Evolutionary conservation across 1,139 yeast genomes (phyloP).

Genomic region (Yamadazyma dushanensis): DNA sequence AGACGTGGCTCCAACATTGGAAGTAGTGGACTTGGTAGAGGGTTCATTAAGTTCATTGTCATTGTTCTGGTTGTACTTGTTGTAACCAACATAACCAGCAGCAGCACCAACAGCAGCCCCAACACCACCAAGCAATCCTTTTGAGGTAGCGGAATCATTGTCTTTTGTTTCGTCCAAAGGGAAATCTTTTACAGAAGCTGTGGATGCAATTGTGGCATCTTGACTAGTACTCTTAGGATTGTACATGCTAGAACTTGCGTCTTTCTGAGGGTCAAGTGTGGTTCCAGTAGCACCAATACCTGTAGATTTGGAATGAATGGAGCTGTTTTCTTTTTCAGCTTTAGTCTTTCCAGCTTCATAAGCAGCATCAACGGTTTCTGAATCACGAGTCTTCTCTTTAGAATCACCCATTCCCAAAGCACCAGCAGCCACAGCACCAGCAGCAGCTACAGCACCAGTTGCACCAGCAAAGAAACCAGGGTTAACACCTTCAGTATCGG

Average conservation of each 20-base stretch:
- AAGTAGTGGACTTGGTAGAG: neutral
- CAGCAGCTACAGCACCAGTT: constrained; percentile 17
- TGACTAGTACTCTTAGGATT: constrained; percentile 7
- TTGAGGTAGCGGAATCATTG: neutral
- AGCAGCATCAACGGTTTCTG: constrained; percentile 12
- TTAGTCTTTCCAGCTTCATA: constrained; percentile 20
- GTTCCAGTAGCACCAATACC: constrained; percentile 5
- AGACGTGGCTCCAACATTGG: neutral
- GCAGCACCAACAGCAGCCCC: constrained; percentile 25
- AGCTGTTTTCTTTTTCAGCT: constrained; percentile 10
- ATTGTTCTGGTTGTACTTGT: constrained; percentile 2
- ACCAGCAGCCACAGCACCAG: constrained; percentile 17
- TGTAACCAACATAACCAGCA: constrained; percentile 25
- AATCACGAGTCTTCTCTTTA: neutral
- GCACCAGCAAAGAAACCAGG: constrained; percentile 15
- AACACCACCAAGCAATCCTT: constrained; percentile 7
- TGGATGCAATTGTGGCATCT: neutral
- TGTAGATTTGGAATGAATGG: constrained; percentile 2
- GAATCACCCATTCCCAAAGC: constrained; percentile 15
- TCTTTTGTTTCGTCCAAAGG: neutral
- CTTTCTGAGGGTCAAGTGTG: constrained; percentile 4
- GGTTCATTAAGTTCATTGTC: neutral
- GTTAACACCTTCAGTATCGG: constrained; percentile 6
- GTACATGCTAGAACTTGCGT: neutral
- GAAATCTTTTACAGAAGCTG: neutral